Evolutionary conservation across 495 filamentous ascomycete species (phyloP).

Genomic region (Hypoxylon trugodes): DNA sequence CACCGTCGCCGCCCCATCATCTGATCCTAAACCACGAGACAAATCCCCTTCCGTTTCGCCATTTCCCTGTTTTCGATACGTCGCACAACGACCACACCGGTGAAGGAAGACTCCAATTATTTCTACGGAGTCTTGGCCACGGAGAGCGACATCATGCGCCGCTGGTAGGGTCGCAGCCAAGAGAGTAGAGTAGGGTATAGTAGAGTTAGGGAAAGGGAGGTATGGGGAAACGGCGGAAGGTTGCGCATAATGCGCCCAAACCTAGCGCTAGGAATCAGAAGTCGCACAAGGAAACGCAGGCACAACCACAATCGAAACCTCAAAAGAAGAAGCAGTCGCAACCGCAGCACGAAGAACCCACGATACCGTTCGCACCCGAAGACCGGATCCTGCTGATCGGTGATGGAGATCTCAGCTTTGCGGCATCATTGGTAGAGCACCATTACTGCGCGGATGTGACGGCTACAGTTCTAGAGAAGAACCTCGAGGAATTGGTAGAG

Average conservation of each 20-base stretch:
- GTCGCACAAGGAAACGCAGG: slow-evolving; percentile 16
- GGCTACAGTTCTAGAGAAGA: slow-evolving; percentile 59
- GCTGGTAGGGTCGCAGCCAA: no score
- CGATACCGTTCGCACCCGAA: slow-evolving; percentile 75
- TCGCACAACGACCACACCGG: neutral
- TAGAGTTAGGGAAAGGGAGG: no score
- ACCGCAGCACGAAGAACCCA: slow-evolving; percentile 57
- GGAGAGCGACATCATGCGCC: slow-evolving; percentile 35
- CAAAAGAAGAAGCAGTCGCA: slow-evolving; percentile 33
- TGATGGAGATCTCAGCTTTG: slow-evolving; percentile 95
- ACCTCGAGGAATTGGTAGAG: slow-evolving; percentile 55
- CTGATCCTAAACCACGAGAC: neutral
- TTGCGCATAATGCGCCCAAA: slow-evolving; percentile 33
- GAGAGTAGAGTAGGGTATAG: no score
- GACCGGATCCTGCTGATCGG: slow-evolving; percentile 86
- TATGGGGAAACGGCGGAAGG: slow-evolving; percentile 52
- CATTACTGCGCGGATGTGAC: slow-evolving; percentile 73
- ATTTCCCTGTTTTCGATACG: neutral
- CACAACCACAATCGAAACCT: slow-evolving; percentile 22
- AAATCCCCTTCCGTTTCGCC: neutral
- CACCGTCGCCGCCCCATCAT: no score
- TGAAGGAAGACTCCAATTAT: no score
- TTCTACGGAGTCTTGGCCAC: no score
- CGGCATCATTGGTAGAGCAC: slow-evolving; percentile 73
- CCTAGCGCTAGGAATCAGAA: slow-evolving; percentile 9